These are phyloP conservation scores for Glarea lozoyensis DNA, from an alignment of 495 filamentous ascomycete genomes.

Conservation along the genomic window DNA sequence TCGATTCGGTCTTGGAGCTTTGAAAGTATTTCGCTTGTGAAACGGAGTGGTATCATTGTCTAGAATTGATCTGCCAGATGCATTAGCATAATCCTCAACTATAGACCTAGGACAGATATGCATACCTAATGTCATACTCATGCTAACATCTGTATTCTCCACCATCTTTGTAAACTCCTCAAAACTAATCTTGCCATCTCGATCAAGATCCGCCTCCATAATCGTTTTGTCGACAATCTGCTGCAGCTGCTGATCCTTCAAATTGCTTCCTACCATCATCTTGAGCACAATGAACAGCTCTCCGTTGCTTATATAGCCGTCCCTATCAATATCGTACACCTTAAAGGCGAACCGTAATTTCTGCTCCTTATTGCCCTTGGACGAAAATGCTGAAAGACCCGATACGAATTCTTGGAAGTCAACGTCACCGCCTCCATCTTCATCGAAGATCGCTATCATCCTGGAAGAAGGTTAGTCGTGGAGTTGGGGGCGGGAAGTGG, in stretches of 20 bases:
- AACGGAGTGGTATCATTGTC: too few relatives aligned
- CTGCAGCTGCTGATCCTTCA: slow-evolving; percentile 98
- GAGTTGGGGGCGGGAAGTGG: slow-evolving; percentile 2
- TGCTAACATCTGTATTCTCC: slow-evolving; percentile 91
- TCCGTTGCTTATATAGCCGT: slow-evolving; percentile 97
- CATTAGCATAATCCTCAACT: too few relatives aligned
- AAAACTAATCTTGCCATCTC: slow-evolving; percentile 97
- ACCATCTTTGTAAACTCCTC: slow-evolving; percentile 99
- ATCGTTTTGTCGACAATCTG: slow-evolving; percentile 99
- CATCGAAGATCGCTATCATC: slow-evolving; percentile 99
- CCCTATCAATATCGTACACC: slow-evolving; percentile 98
- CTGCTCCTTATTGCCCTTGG: slow-evolving; percentile 98
- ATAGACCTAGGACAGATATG: too few relatives aligned
- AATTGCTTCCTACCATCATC: slow-evolving; percentile 99
- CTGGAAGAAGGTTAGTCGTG: slow-evolving; percentile 29
- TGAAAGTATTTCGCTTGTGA: too few relatives aligned
- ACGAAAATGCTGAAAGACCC: slow-evolving; percentile 88
- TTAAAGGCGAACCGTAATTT: slow-evolving; percentile 98
- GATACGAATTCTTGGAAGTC: slow-evolving; percentile 99
- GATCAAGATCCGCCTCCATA: slow-evolving; percentile 96
- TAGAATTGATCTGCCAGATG: slow-evolving; percentile 15
- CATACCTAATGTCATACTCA: slow-evolving; percentile 97
- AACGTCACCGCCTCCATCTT: slow-evolving; percentile 95
- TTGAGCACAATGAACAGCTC: slow-evolving; percentile 99
- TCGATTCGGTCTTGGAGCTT: too few relatives aligned